Base-by-base conservation (phyloP, 306 rosid species). In the Ormosia semicastrata region DNA sequence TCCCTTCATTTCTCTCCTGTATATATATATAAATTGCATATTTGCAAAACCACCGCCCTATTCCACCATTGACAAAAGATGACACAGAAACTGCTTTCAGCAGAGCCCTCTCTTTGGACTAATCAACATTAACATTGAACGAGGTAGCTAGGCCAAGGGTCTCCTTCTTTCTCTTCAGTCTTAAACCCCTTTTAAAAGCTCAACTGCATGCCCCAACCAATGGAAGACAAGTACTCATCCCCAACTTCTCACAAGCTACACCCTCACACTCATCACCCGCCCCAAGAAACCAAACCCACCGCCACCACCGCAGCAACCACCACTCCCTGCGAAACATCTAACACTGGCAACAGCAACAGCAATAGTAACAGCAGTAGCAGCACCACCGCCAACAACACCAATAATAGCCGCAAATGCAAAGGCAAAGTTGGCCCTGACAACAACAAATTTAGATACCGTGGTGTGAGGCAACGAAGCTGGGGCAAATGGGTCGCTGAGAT, bases 401-500 rank as follows among this genome's bases (percentile, higher is more conserved):
- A 17, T 17, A 66, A 5, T 5, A 63, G 1, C 3, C 65, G 88
- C 0, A 94, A 92, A 24, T 77, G 83, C 36, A 90, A 89, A 47
- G 98, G 98, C 40, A 93, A 93, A 85, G 99, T 97, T 24, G 99
- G 99, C 6, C 99, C 99, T 0, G 99, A 95, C 81, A 95, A 95
- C 85, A 92, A 86, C 86, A 95, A 93, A 84, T 95, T 93, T 78
- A 72, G 98, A 8, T 95, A 87, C 85, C 98, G 98, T 1, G 99
- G 99, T 0, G 98, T 95, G 7, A 83, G 99, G 10, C 98, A 95
- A 70, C 87, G 98, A 7, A 95, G 99, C 83, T 95, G 98, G 99
- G 99, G 99, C 0, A 95, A 95, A 71, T 95, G 99, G 99, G 99
- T 95, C 0, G 99, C 99, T 5, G 99, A 95, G 98, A 95, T 95